Evolutionary conservation across 495 filamentous ascomycete genomes (phyloP).

Genomic region (Talaromyces borbonicus): DNA sequence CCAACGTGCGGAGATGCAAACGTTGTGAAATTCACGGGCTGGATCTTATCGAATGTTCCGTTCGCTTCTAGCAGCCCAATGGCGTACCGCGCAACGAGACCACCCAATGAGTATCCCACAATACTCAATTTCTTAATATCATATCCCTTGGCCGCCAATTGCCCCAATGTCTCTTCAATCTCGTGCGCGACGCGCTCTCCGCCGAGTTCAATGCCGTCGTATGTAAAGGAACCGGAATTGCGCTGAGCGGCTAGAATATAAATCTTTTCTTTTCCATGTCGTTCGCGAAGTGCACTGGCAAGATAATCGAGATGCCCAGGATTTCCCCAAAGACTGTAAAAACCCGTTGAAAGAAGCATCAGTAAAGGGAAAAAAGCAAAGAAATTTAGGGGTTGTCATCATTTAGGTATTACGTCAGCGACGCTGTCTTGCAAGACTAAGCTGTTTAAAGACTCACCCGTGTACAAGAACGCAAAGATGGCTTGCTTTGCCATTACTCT

Average conservation of each 20-base stretch:
- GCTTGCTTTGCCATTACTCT: slow-evolving; percentile 28
- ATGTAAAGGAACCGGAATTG: slow-evolving; percentile 77
- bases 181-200: slow-evolving; percentile 82
- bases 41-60: slow-evolving; percentile 65
- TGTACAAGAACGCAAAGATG: slow-evolving; percentile 95
- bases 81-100: slow-evolving; percentile 78
- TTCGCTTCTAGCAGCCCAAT: slow-evolving; percentile 74
- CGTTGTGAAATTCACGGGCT: slow-evolving; percentile 87
- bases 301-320: slow-evolving; percentile 70
- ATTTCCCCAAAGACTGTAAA: slow-evolving; percentile 76
- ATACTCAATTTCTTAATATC: slow-evolving; percentile 74
- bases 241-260: slow-evolving; percentile 68
- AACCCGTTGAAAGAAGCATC: background rate
- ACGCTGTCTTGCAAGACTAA: background rate
- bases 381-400: no score
- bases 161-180: slow-evolving; percentile 71
- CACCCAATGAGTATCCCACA: slow-evolving; percentile 83
- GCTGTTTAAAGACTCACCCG: slow-evolving; percentile 50
- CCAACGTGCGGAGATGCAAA: slow-evolving; percentile 89
- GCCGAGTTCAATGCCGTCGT: slow-evolving; percentile 87
- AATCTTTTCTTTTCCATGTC: slow-evolving; percentile 52
- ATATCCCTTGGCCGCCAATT: slow-evolving; percentile 52
- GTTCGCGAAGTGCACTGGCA: slow-evolving; percentile 53
- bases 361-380: no score
- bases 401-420: background rate